A percentile compares a stretch with the other conserved stretches of the same genome.
These are phyloP conservation scores for Trametes cinnabarina DNA, from an alignment of 768 basidiomycete species.

Conservation along the genomic window DNA sequence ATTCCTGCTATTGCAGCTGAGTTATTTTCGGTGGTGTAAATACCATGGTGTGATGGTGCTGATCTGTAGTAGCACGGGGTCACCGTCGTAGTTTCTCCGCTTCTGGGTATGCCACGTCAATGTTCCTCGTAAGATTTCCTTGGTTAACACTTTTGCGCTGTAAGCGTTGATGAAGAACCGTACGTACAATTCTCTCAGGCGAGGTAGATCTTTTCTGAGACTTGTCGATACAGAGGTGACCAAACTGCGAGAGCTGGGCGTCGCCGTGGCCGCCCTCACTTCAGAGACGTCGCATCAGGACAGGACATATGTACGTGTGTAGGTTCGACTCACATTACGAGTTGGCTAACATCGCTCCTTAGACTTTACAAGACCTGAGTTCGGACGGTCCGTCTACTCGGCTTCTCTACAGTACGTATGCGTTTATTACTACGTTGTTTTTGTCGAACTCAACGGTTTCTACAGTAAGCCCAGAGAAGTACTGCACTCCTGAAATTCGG, in stretches of 20 bases:
- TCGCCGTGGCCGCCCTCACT: slow-evolving; percentile 59
- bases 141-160: no score
- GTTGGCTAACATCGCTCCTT: not conserved
- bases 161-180: slow-evolving; percentile 83
- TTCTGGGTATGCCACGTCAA: slow-evolving; percentile 51
- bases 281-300: slow-evolving; percentile 62
- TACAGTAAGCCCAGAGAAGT: slow-evolving; percentile 75
- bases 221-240: slow-evolving; percentile 52
- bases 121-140: no score
- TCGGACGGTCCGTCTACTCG: slow-evolving; percentile 58
- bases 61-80: slow-evolving; percentile 52
- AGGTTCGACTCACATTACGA: not conserved
- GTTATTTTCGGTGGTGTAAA: slow-evolving; percentile 33
- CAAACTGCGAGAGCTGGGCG: slow-evolving; percentile 49
- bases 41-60: not conserved
- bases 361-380: slow-evolving; percentile 64
- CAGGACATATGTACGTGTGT: slow-evolving; percentile 54
- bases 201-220: no score
- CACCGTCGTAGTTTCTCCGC: slow-evolving; percentile 74
- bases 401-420: slow-evolving; percentile 73
- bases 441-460: not conserved
- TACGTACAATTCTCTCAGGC: slow-evolving; percentile 30
- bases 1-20: slow-evolving; percentile 69
- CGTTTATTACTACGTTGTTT: slow-evolving; percentile 22
- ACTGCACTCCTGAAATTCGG: slow-evolving; percentile 55